Evolutionary conservation across 805 yeast species (phyloP).

Genomic region (Barnettozyma sucrosica): DNA sequence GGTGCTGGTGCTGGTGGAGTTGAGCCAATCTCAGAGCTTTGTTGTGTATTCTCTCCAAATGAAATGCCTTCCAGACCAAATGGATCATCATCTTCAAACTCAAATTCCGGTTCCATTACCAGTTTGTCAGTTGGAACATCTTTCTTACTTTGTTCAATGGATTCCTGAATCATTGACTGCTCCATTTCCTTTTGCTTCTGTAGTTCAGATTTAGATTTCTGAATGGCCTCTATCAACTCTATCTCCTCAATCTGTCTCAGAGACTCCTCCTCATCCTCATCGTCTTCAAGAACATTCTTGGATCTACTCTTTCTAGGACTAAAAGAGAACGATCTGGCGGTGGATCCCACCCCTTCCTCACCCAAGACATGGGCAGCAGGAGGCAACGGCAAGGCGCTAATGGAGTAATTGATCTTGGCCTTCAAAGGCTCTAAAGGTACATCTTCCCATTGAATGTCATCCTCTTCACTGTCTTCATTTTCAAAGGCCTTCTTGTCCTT

Average conservation of each 20-base stretch:
- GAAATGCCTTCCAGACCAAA: background rate
- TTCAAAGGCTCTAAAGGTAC: conserved; percentile 37
- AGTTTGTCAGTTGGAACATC: conserved; percentile 14
- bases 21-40: background rate
- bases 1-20: background rate
- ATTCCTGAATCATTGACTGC: conserved; percentile 17
- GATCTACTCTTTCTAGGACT: conserved; percentile 17
- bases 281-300: conserved; percentile 10
- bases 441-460: conserved; percentile 66
- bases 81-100: conserved; percentile 14
- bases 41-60: background rate
- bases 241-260: conserved; percentile 27
- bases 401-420: conserved; percentile 33
- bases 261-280: conserved; percentile 15
- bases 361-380: conserved; percentile 16
- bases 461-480: conserved; percentile 29
- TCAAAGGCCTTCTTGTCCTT: conserved; percentile 15
- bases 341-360: conserved; percentile 13
- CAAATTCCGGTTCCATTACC: conserved; percentile 23
- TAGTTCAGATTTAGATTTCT: conserved; percentile 42
- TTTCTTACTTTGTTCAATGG: conserved; percentile 31
- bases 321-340: conserved; percentile 17
- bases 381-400: conserved; percentile 37
- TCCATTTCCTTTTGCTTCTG: conserved; percentile 36
- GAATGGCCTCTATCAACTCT: conserved; percentile 35